These are phyloP conservation scores for Eucalyptus sideroxylon DNA, from an alignment of 345 rosid species.

Conservation along the genomic window DNA sequence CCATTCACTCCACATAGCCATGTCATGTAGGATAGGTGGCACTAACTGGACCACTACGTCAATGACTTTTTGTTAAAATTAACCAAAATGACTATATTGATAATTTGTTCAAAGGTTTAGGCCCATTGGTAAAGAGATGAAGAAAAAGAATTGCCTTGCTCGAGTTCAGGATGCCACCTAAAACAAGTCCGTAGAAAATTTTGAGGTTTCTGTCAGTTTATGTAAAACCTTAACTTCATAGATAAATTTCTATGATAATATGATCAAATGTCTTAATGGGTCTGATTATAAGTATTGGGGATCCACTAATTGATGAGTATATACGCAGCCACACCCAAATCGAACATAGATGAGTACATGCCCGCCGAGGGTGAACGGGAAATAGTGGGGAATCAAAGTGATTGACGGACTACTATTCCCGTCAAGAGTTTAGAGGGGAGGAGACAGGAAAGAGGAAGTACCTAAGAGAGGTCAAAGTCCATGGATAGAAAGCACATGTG, in stretches of 20 bases:
- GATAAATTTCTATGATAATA: not conserved
- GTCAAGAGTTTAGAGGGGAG: too few species aligned
- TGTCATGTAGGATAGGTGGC: not conserved
- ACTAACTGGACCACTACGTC: accelerated
- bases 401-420: too few species aligned
- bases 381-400: too few species aligned
- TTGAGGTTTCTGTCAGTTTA: not conserved
- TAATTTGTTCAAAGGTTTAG: not conserved
- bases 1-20: too few species aligned
- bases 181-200: not conserved
- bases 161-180: not conserved
- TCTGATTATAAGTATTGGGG: not conserved
- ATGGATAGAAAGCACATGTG: not conserved
- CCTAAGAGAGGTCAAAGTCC: not conserved
- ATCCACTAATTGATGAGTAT: too few species aligned
- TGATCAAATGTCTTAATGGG: not conserved
- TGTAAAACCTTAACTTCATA: not conserved
- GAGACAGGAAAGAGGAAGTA: not conserved
- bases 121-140: not conserved
- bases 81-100: too few species aligned
- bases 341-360: too few species aligned
- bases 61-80: too few species aligned
- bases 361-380: too few species aligned
- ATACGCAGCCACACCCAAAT: too few species aligned
- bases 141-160: not conserved